Evolutionary conservation across 257 asterid species (phyloP), one percentile per base, ranked within the genome.

Genomic region (Datura wrightii): DNA sequence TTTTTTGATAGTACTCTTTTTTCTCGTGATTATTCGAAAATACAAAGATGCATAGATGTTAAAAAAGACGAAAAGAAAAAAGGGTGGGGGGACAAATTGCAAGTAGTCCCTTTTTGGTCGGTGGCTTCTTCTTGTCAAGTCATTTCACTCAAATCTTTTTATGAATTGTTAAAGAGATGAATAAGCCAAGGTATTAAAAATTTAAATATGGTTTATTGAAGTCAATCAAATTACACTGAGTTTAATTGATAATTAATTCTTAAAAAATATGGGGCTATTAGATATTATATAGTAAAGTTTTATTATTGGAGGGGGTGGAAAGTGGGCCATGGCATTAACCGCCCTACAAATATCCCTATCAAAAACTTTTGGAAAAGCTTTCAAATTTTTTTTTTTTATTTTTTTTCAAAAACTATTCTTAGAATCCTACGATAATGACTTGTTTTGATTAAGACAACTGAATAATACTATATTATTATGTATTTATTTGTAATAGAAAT

Each of bases 341-440:
- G 63, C 63, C 82, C 82, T 69, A 69, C 46, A 50, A 13, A 14
- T 52, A 76, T 76, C 82, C 62, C 82, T 76, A 52, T 76, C 82
- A 31, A 13, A 50, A 76, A 76, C 82, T 76, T 76, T 71, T 74
- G n/a, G 63, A 31, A 76, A 50, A 76, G 62, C 82, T 76, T 76
- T 76, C 62, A 76, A 72, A 24, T 24, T 24, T 24, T 19, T 19
- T 16, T 5, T 44, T 44, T 24, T 39, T 39, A 39, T 34, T 11
- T 8, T 66, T 36, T 34, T 66, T 11, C 46, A 2, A 14, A 31
- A 50, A 6, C 19, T 48, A 74, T 48, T 48, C 59, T 59, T 44
- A 31, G 76, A 41, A 56, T 46, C 52, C 59, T 9, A 13, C 60
- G 80, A 84, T 55, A 39, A 84, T 52, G 87, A 84, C 87, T 37